phyloP scores from a whole-genome alignment of 108 stramenopile species.

The Stephanodiscus triporus region DNA sequence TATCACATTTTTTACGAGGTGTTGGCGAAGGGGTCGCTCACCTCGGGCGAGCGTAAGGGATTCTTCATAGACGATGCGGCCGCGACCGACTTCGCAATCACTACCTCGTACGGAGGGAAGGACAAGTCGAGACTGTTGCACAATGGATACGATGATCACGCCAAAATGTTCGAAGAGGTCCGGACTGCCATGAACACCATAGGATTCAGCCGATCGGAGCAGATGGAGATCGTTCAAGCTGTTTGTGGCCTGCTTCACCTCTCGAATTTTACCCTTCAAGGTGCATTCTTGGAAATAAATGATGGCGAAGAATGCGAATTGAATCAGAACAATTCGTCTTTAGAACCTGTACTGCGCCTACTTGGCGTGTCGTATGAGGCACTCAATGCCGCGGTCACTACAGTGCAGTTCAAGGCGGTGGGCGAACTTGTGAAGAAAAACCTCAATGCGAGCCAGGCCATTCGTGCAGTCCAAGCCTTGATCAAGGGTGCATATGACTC shows the following conservation, averaged over 20 bases:
- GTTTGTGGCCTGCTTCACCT: slow-evolving; percentile 46
- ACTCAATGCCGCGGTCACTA: slow-evolving; percentile 70
- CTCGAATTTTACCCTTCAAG: slow-evolving; percentile 36
- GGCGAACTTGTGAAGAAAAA: slow-evolving; percentile 78
- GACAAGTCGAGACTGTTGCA: slow-evolving; percentile 22
- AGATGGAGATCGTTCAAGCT: slow-evolving; percentile 53
- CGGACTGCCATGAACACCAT: slow-evolving; percentile 47
- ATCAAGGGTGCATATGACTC: slow-evolving; percentile 92
- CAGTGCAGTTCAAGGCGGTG: slow-evolving; percentile 74
- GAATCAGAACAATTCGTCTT: slow-evolving; percentile 30
- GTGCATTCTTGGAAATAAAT: slow-evolving; percentile 31
- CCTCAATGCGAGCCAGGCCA: slow-evolving; percentile 62
- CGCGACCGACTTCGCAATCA: slow-evolving; percentile 43
- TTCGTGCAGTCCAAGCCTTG: slow-evolving; percentile 87
- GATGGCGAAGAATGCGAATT: slow-evolving; percentile 36
- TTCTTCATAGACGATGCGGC: slow-evolving; percentile 46
- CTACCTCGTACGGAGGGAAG: slow-evolving; percentile 20
- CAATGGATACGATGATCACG: slow-evolving; percentile 29
- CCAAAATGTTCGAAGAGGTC: slow-evolving; percentile 48
- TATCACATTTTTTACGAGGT: slow-evolving; percentile 95
- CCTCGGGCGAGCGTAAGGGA: slow-evolving; percentile 13
- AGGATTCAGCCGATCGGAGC: slow-evolving; percentile 36
- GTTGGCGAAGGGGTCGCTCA: slow-evolving; percentile 26
- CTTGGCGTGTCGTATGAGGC: slow-evolving; percentile 68
- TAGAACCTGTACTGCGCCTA: slow-evolving; percentile 59